These are phyloP conservation scores for Tanacetum coccineum DNA, from an alignment of 129 eudicot genomes.

Conservation along the genomic window DNA sequence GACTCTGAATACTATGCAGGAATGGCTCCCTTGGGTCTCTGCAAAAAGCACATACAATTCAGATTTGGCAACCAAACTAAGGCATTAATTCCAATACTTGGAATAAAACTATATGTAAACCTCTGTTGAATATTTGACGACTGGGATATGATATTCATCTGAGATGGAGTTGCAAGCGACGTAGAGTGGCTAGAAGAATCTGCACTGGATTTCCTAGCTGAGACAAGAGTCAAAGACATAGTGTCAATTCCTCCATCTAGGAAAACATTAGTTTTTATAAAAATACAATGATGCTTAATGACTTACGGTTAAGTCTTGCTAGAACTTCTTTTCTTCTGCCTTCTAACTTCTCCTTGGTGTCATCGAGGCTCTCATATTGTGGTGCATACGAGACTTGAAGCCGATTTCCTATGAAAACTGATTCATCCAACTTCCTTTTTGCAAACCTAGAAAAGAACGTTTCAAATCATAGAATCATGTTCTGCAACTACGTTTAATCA, in stretches of 20 bases:
- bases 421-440: constrained; percentile 90
- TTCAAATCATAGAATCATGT: neutral
- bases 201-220: constrained; percentile 61
- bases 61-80: neutral
- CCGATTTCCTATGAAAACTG: constrained; percentile 70
- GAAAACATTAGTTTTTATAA: neutral
- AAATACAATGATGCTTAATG: constrained; percentile 1
- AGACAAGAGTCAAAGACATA: constrained; percentile 19
- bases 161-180: constrained; percentile 30
- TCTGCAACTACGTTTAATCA: neutral
- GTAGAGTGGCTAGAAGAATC: constrained; percentile 30
- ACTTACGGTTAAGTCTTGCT: constrained; percentile 66
- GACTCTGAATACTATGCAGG: constrained; percentile 26
- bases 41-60: constrained; percentile 11
- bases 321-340: constrained; percentile 82
- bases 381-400: constrained; percentile 86
- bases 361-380: constrained; percentile 67
- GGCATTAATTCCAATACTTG: neutral
- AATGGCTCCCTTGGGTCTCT: constrained; percentile 40
- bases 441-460: constrained; percentile 64
- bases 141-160: constrained; percentile 29
- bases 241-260: constrained; percentile 6
- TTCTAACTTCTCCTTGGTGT: constrained; percentile 86
- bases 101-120: constrained; percentile 19
- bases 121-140: constrained; percentile 31